Conservation (phyloP, 2,329 filamentous ascomycete species). For the Fusarium buxicola region DNA sequence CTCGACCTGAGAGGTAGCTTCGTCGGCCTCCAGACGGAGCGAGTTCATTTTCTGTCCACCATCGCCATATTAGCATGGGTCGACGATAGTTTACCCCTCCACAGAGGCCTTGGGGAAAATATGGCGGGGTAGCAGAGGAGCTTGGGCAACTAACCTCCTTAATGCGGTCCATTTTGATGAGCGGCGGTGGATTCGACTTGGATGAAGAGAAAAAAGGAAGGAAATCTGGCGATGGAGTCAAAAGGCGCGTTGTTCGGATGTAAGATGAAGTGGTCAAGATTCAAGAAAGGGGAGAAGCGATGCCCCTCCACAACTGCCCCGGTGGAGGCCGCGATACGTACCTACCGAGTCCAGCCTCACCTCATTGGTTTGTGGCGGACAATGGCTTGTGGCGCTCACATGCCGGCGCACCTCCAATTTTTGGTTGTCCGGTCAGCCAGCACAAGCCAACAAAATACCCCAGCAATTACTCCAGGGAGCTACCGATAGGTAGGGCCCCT, state of each 20-base stretch:
- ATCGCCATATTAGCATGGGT: conserved; percentile 43
- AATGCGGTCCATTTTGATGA: conserved; percentile 81
- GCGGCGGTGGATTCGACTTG: conserved; percentile 19
- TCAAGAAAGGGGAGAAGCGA: conserved; percentile 52
- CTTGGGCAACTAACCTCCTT: conserved; percentile 77
- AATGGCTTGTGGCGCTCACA: conserved; percentile 44
- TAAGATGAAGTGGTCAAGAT: conserved; percentile 50
- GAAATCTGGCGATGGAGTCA: conserved; percentile 45
- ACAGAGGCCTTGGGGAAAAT: conserved; percentile 43
- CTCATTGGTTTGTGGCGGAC: conserved; percentile 46
- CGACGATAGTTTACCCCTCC: conserved; percentile 46
- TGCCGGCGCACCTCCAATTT: conserved; percentile 29
- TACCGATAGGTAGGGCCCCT: conserved; percentile 20
- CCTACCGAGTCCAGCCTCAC: conserved; percentile 31
- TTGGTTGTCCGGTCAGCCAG: conserved; percentile 48
- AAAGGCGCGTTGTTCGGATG: conserved; percentile 49
- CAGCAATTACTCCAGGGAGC: conserved; percentile 13
- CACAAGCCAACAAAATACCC: conserved; percentile 42
- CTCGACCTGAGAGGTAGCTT: conserved; percentile 82
- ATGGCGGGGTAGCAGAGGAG: conserved; percentile 48
- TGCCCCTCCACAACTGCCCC: conserved; percentile 52
- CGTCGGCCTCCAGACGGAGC: conserved; percentile 94
- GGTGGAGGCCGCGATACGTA: conserved; percentile 40
- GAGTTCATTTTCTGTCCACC: conserved; percentile 85
- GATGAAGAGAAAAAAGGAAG: conserved; percentile 23